Base-by-base conservation (phyloP, 1,284 basidiomycete species). In the Malassezia vespertilionis region DNA sequence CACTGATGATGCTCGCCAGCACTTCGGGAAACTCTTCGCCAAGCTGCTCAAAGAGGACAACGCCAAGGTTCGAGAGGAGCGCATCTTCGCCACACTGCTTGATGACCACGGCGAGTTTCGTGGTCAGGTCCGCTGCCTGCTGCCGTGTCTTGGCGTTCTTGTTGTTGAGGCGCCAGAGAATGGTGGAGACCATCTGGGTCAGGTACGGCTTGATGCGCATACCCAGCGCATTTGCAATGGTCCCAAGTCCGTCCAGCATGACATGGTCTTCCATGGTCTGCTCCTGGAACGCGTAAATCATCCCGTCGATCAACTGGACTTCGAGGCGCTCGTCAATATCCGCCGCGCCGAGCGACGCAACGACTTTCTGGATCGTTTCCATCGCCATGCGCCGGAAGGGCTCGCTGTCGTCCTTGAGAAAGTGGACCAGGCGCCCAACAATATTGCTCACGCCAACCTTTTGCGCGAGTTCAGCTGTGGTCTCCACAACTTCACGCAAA, bases 11-110 rank as follows among this genome's bases (percentile, higher is more conserved):
- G 75, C 87, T 91, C 36, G 53, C 93, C 20, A 97, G 78, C 0
- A 91, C 93, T 72, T 99, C 93, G 9, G 91, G 93, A 70, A 97
- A 97, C 75, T 97, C 93, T 75, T 97, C 93, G 71, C 93, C 93
- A 44, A 99, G 80, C 73, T 97, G 93, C 72, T 99, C 93, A 69
- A 97, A 97, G 50, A 97, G 76, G 4, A 97, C 93, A 20, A 97
- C 80, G 47, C 93, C 91, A 18, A 97, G 81, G 74, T 96, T 96
- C 75, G 86, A 91, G 46, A 99, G 74, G 20, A 96, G 77, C 56
- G 86, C 84, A 65, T 97, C 90, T 74, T 97, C 93, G 14, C 89
- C 90, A 62, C 90, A 96, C 70, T 91, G 86, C 76, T 97, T 96
- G 78, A 99, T 96, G 53, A 97, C 88, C 26, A 95, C 82, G 1